phyloP scores from a whole-genome alignment of 225 moss, liverwort and hornwort genomes.

The Asterella californica region DNA sequence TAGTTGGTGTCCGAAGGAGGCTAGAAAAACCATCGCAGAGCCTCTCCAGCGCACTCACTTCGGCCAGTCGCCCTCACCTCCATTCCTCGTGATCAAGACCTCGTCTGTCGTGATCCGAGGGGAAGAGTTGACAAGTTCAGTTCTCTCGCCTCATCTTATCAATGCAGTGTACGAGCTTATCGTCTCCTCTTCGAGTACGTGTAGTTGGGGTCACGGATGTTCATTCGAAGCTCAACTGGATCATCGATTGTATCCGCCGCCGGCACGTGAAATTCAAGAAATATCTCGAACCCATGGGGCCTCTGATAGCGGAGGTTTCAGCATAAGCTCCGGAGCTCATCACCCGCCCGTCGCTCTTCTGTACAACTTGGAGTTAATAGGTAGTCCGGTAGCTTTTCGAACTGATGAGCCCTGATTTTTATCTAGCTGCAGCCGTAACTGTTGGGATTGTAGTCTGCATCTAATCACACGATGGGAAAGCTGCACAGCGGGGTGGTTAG shows the following conservation, averaged over 20 bases:
- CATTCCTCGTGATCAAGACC: neutral
- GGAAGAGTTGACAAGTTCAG: neutral
- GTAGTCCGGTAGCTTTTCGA: neutral
- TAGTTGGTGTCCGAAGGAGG: neutral
- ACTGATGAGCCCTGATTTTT: neutral
- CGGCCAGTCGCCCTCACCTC: neutral
- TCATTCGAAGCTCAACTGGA: constrained; percentile 1
- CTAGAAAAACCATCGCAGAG: neutral
- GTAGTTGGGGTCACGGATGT: neutral
- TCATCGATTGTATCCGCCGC: neutral
- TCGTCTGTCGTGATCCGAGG: neutral
- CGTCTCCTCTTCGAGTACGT: neutral
- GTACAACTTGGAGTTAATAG: neutral
- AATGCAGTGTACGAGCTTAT: neutral
- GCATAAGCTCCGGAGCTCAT: neutral
- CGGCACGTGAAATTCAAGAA: constrained; percentile 4
- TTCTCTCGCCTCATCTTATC: neutral
- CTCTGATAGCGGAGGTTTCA: neutral
- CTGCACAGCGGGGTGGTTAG: constrained; percentile 14
- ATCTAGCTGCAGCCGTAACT: neutral
- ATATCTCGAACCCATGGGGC: neutral
- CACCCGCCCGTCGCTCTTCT: neutral
- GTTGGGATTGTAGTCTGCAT: neutral
- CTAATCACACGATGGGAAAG: constrained; percentile 25
- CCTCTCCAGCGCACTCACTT: neutral